Conservation (phyloP, 1,284 basidiomycete genomes). For the Mycena sp. region DNA sequence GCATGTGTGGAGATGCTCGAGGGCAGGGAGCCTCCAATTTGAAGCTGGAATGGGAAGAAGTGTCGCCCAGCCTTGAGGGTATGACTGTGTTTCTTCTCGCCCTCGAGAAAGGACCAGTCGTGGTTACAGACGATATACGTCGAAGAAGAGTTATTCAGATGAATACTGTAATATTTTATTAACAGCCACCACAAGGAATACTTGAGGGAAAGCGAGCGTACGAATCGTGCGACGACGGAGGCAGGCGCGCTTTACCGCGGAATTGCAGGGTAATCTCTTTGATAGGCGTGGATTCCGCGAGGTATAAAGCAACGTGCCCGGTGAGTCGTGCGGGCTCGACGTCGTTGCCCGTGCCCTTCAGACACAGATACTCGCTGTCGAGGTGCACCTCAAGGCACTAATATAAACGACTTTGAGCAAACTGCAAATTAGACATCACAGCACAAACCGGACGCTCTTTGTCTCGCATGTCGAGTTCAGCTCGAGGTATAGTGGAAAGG, state of each 20-base stretch:
- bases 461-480: constrained; percentile 33
- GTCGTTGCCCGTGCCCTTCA: constrained; percentile 85
- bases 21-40: constrained; percentile 84
- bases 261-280: constrained; percentile 89
- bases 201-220: constrained; percentile 50
- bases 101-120: constrained; percentile 91
- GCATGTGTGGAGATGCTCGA: constrained; percentile 73
- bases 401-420: not conserved
- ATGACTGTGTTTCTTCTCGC: constrained; percentile 79
- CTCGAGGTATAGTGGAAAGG: constrained; percentile 9
- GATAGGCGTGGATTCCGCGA: constrained; percentile 84
- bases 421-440: not conserved
- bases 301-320: constrained; percentile 81
- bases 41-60: constrained; percentile 88
- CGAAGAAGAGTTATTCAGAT: constrained; percentile 56
- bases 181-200: too few species aligned
- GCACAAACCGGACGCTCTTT: constrained; percentile 29
- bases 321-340: constrained; percentile 81
- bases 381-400: constrained; percentile 76
- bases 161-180: too few species aligned
- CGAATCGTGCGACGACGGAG: constrained; percentile 70
- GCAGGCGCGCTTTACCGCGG: constrained; percentile 83
- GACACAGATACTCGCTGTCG: constrained; percentile 71
- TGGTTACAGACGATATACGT: constrained; percentile 81
- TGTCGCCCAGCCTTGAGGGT: constrained; percentile 92